These are phyloP conservation scores for Chlorella sp. DNA, from an alignment of 139 green algal species.

Conservation along the genomic window DNA sequence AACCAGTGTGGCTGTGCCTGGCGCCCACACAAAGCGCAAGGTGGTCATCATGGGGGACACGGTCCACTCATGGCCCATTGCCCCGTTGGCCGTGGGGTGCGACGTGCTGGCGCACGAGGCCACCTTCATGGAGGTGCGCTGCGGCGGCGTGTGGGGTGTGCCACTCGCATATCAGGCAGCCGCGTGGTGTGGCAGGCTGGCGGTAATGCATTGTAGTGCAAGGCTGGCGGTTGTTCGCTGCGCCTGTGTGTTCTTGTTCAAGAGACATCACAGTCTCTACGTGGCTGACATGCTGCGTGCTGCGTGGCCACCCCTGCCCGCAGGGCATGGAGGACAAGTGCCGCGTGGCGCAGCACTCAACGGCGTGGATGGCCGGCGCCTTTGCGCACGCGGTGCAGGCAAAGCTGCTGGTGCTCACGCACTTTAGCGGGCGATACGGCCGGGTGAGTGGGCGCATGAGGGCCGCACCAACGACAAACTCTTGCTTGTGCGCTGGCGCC, in stretches of 20 bases:
- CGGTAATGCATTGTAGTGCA: no score
- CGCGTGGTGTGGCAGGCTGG: no score
- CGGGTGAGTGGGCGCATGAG: not conserved
- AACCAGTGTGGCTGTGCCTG: not conserved
- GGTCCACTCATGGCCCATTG: conserved; percentile 63
- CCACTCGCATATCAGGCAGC: no score
- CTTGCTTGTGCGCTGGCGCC: not conserved
- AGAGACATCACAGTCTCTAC: no score
- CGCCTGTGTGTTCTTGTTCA: no score
- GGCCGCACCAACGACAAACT: not conserved
- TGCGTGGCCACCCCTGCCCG: no score
- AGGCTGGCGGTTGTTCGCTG: no score
- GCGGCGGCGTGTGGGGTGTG: not conserved
- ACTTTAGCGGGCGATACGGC: conserved; percentile 83
- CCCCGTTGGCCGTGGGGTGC: conserved; percentile 35
- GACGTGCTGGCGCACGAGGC: conserved; percentile 90
- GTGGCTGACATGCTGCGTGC: not conserved
- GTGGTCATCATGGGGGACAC: conserved; percentile 93
- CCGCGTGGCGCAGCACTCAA: conserved; percentile 79
- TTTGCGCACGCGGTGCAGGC: conserved; percentile 77
- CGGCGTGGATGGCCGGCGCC: conserved; percentile 73
- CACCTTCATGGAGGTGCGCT: conserved; percentile 68
- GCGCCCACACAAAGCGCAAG: conserved; percentile 32
- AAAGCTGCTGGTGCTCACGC: conserved; percentile 78
- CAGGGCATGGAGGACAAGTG: conserved; percentile 71